phyloP scores from a whole-genome alignment of 805 yeast species.

The Candida oleophila region DNA sequence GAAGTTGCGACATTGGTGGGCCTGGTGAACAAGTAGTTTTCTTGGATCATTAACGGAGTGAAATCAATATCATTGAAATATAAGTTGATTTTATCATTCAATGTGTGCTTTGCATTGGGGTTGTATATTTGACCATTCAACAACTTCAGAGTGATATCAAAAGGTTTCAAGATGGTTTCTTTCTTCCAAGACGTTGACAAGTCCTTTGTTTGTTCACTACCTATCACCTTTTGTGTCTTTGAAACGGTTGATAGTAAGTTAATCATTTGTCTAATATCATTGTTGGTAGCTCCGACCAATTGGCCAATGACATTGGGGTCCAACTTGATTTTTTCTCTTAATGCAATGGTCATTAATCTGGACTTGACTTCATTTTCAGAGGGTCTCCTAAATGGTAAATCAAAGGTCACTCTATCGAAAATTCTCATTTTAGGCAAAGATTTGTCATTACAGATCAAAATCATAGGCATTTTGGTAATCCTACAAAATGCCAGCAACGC shows the following conservation, averaged over 20 bases:
- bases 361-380: slow-evolving; percentile 77
- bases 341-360: slow-evolving; percentile 86
- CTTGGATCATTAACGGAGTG: slow-evolving; percentile 94
- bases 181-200: slow-evolving; percentile 80
- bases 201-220: slow-evolving; percentile 59
- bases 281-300: slow-evolving; percentile 77
- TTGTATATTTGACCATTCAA: slow-evolving; percentile 60
- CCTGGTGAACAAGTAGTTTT: slow-evolving; percentile 72
- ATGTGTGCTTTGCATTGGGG: slow-evolving; percentile 47
- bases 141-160: slow-evolving; percentile 76
- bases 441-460: slow-evolving; percentile 90
- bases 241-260: slow-evolving; percentile 85
- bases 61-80: slow-evolving; percentile 94
- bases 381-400: slow-evolving; percentile 86
- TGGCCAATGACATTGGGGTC: slow-evolving; percentile 82
- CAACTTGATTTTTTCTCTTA: slow-evolving; percentile 75
- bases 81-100: slow-evolving; percentile 81
- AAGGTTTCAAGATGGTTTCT: slow-evolving; percentile 86
- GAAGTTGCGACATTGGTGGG: slow-evolving; percentile 50
- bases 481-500: slow-evolving; percentile 85
- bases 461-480: slow-evolving; percentile 84
- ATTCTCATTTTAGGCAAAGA: slow-evolving; percentile 94
- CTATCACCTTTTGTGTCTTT: slow-evolving; percentile 63
- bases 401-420: slow-evolving; percentile 79
- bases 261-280: slow-evolving; percentile 93